phyloP scores from a whole-genome alignment of 2,329 filamentous ascomycete genomes.

The Nemania abortiva region DNA sequence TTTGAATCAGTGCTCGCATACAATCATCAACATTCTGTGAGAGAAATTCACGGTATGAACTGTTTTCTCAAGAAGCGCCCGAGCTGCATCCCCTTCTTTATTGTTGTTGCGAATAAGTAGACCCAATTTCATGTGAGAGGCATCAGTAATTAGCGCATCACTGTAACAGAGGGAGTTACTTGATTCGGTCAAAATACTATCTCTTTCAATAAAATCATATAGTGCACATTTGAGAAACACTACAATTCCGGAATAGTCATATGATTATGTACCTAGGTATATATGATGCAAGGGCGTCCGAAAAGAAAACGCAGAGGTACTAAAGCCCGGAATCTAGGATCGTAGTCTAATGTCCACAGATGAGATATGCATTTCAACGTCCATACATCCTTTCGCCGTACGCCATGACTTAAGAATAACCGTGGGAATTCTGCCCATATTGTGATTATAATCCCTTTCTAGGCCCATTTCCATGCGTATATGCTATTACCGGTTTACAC shows the following conservation, averaged over 20 bases:
- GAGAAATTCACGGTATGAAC: background rate
- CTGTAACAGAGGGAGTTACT: background rate
- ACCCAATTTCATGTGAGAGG: background rate
- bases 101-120: too few species aligned
- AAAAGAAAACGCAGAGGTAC: background rate
- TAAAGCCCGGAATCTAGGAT: background rate
- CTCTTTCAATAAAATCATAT: background rate
- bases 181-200: background rate
- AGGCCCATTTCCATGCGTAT: background rate
- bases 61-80: background rate
- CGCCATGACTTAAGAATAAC: background rate
- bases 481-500: constrained; percentile 49
- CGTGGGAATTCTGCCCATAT: background rate
- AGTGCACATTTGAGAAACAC: background rate
- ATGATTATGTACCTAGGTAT: background rate
- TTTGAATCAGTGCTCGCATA: background rate
- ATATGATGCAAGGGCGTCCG: background rate
- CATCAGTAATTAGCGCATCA: background rate
- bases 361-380: constrained; percentile 7
- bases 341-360: constrained; percentile 2
- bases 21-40: background rate
- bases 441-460: background rate
- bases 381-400: constrained; percentile 1
- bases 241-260: background rate
- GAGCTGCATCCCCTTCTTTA: background rate